Conservation (phyloP, 2,329 filamentous ascomycete genomes). For the Calonectria honghensis region DNA sequence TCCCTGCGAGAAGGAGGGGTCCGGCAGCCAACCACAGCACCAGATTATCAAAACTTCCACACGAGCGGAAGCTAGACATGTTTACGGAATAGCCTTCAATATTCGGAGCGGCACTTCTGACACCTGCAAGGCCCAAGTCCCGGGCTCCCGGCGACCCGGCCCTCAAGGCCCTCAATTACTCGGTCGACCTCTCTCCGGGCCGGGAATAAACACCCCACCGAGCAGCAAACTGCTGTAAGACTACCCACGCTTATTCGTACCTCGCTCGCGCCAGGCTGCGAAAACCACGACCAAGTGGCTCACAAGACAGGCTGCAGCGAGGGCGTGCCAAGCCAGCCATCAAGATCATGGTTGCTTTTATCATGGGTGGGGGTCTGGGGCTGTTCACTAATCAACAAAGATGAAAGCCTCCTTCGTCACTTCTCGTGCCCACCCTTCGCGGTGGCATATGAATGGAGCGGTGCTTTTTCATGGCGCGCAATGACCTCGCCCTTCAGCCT, state of each 20-base stretch:
- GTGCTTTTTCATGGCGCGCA: not conserved
- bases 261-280: not conserved
- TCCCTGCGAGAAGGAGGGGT: not conserved
- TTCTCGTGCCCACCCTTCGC: not conserved
- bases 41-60: not conserved
- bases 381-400: not conserved
- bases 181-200: not conserved
- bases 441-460: not conserved
- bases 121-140: constrained; percentile 12
- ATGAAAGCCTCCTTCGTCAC: not conserved
- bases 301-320: not conserved
- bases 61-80: not conserved
- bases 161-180: not conserved
- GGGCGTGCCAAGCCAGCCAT: not conserved
- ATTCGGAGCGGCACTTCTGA: constrained; percentile 3
- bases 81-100: not conserved
- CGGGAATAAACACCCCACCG: not conserved
- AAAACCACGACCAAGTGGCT: not conserved
- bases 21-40: not conserved
- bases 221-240: not conserved
- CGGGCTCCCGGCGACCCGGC: not conserved
- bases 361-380: not conserved
- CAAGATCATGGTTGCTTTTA: constrained; percentile 3
- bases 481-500: not conserved
- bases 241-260: not conserved